phyloP scores from a whole-genome alignment of 2,329 filamentous ascomycete genomes.

The Graphiopsis chlorocephala region DNA sequence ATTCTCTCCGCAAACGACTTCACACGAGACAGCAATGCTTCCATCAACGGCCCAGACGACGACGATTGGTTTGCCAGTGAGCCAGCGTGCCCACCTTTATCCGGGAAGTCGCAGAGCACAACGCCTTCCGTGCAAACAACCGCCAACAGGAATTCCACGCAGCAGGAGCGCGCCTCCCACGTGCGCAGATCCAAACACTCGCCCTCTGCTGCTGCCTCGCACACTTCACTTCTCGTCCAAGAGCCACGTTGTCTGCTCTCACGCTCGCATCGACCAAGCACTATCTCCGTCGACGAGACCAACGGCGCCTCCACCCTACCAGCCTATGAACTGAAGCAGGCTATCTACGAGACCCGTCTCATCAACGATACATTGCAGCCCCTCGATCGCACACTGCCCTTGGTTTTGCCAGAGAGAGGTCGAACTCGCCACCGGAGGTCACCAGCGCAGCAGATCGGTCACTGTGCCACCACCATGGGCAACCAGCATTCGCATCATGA shows the following conservation, averaged over 20 bases:
- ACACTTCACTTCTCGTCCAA: conserved; percentile 20
- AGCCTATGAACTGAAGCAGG: conserved; percentile 24
- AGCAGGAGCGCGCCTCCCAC: conserved; percentile 6
- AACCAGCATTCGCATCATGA: conserved; percentile 27
- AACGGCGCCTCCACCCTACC: conserved; percentile 29
- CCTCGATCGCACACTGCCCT: conserved; percentile 12
- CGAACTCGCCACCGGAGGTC: conserved; percentile 21
- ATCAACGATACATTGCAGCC: conserved; percentile 11
- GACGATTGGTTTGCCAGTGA: conserved; percentile 12
- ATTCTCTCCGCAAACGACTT: not conserved
- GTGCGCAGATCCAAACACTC: conserved; percentile 9
- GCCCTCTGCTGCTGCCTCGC: conserved; percentile 1
- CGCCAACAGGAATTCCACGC: not conserved
- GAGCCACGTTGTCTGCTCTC: conserved; percentile 27
- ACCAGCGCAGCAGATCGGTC: conserved; percentile 15
- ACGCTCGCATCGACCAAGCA: conserved; percentile 23
- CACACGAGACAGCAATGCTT: not conserved
- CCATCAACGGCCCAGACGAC: conserved; percentile 4
- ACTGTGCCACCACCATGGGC: conserved; percentile 26
- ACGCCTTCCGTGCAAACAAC: conserved; percentile 13
- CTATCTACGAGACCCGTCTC: conserved; percentile 23
- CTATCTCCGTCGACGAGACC: conserved; percentile 24
- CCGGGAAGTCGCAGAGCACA: conserved; percentile 17
- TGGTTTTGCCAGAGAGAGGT: conserved; percentile 17
- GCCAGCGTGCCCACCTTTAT: conserved; percentile 1